Base-by-base conservation (phyloP, 1,284 basidiomycete genomes). In the Vanrija sp. region DNA sequence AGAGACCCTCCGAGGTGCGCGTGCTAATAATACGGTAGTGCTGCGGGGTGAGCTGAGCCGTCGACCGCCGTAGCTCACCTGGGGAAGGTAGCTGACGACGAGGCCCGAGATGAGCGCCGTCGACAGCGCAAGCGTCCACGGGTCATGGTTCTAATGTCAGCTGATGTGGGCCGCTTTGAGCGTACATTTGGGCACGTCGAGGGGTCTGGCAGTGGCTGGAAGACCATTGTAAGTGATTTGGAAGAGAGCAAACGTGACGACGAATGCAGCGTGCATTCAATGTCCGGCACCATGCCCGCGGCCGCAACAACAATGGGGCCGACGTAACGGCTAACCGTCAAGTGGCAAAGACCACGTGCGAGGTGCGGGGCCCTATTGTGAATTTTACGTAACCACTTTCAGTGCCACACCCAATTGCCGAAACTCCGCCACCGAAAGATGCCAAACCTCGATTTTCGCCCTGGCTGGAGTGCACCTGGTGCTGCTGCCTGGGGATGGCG, bases 11-110 rank as follows among this genome's bases (percentile, higher is more conserved):
- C 0, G 89, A 93, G 0, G 90, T 87, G 39, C 83, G 81, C 42
- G 85, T 81, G 49, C 76, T 75, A 65, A 74, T 64, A 31, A 73
- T 73, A 4, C 67, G 62, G 23, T 68, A 39, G 49, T 67, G 64
- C 57, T 61, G 39, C 18, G 18, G 25, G 25, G 18, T 49, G 12
- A 49, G 47, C 42, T 16, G 20, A 27, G 1, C 20, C 15, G 45
- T 25, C 22, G 22, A 20, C 9, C 24, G 44, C 37, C 4, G 25
- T 25, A 19, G 69, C 79, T 39, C 42, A 87, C 88, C 79, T 96
- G 93, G 2, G 94, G 94, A 10, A 86, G 74, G 75, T 96, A 97
- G 42, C 92, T 96, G 54, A 91, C 72, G 56, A 93, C 76, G 41
- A 97, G 80, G 10, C 95, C 95, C 54, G 82, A 69, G 60, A 88